Conservation (phyloP, 2,329 filamentous ascomycete species). For the Gaeumannomyces tritici region DNA sequence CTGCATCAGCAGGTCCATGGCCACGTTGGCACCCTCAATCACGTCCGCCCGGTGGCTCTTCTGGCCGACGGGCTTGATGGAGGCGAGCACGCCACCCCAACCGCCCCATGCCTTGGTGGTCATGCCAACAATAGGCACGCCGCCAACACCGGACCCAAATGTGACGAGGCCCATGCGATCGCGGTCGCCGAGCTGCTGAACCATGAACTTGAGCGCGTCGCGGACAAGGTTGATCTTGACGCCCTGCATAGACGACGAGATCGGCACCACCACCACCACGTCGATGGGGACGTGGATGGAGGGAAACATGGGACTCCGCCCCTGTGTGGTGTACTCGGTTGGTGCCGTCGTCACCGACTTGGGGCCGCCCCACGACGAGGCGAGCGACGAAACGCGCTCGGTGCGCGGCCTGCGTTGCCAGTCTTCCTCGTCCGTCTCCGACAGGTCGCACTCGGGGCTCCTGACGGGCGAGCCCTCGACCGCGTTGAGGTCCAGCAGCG, state of each 20-base stretch:
- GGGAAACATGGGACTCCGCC: slow-evolving; percentile 35
- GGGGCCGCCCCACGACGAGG: slow-evolving; percentile 71
- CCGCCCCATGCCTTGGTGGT: slow-evolving; percentile 90
- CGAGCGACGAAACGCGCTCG: slow-evolving; percentile 59
- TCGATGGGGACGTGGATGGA: slow-evolving; percentile 85
- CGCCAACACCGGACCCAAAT: slow-evolving; percentile 88
- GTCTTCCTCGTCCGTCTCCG: slow-evolving; percentile 83
- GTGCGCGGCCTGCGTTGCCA: slow-evolving; percentile 29
- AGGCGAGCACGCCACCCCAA: slow-evolving; percentile 77
- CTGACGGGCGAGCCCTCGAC: slow-evolving; percentile 54
- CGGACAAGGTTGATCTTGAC: slow-evolving; percentile 92
- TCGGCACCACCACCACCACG: slow-evolving; percentile 90
- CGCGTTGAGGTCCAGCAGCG: slow-evolving; percentile 72
- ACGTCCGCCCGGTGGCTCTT: slow-evolving; percentile 96
- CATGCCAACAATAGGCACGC: slow-evolving; percentile 95
- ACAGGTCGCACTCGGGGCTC: slow-evolving; percentile 70
- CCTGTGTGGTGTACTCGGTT: slow-evolving; percentile 80
- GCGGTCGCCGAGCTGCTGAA: slow-evolving; percentile 78
- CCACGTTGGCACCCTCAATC: slow-evolving; percentile 93
- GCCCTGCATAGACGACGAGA: slow-evolving; percentile 98
- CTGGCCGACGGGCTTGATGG: slow-evolving; percentile 87
- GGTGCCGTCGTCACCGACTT: slow-evolving; percentile 81
- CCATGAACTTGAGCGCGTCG: slow-evolving; percentile 86
- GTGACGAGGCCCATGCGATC: slow-evolving; percentile 97
- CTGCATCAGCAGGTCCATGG: slow-evolving; percentile 98